A percentile compares a stretch with the other conserved stretches of the same genome.
Evolutionary conservation across 805 yeast genomes (phyloP).

Genomic region (Pichia thaimueangensis): DNA sequence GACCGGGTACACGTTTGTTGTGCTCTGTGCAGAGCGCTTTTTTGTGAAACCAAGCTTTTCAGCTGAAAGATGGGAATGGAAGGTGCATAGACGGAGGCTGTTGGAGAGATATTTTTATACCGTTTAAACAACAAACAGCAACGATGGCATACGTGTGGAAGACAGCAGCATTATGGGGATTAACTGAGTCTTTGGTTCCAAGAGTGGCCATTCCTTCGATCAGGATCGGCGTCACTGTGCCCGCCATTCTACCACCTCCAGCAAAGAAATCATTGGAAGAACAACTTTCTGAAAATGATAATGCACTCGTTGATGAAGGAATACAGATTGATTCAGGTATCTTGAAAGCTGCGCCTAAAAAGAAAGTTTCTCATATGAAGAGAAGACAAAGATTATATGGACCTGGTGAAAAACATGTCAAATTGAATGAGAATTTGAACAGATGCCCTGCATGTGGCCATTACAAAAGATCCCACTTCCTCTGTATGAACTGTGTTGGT

Average conservation of each 20-base stretch:
- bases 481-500: conserved; percentile 88
- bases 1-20: not conserved
- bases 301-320: conserved; percentile 32
- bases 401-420: conserved; percentile 75
- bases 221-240: conserved; percentile 16
- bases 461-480: conserved; percentile 79
- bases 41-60: no score
- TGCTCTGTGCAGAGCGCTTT: not conserved
- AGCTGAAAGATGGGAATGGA: no score
- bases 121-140: no score
- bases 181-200: conserved; percentile 14
- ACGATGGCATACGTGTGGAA: conserved; percentile 12
- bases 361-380: conserved; percentile 82
- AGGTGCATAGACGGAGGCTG: no score
- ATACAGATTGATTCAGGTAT: conserved; percentile 61
- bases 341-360: conserved; percentile 86
- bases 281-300: conserved; percentile 23
- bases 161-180: conserved; percentile 12
- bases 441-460: conserved; percentile 96
- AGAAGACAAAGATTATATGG: conserved; percentile 79
- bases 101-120: no score
- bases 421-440: conserved; percentile 67
- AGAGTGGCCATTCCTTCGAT: conserved; percentile 16
- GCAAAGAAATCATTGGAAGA: conserved; percentile 2
- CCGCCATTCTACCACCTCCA: conserved; percentile 16